Conservation (phyloP, 495 filamentous ascomycete species). For the Xylaria castorea region DNA sequence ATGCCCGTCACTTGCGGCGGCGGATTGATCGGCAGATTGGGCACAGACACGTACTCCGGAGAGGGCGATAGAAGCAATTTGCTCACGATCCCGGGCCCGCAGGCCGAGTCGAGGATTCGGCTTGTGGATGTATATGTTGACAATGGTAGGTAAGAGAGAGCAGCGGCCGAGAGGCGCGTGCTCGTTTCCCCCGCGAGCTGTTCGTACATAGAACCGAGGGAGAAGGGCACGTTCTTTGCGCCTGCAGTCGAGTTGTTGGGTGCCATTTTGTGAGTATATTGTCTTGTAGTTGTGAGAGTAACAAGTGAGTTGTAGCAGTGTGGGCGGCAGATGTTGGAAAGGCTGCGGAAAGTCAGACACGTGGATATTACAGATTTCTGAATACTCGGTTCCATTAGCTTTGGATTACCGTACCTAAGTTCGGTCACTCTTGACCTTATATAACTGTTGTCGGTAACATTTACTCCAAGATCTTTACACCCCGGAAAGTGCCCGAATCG, state of each 20-base stretch:
- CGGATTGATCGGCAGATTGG: constrained; percentile 30
- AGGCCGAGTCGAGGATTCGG: constrained; percentile 35
- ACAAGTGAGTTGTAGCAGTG: not conserved
- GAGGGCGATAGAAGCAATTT: constrained; percentile 34
- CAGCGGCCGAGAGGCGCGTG: constrained; percentile 30
- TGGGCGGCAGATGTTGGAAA: not conserved
- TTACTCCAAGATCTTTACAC: not conserved
- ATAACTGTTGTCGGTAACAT: constrained; percentile 1
- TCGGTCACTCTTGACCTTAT: not conserved
- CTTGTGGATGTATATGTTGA: constrained; percentile 33
- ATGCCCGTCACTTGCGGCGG: constrained; percentile 33
- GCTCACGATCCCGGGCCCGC: constrained; percentile 34
- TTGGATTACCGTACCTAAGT: not conserved
- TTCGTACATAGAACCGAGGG: constrained; percentile 29
- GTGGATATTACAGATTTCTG: not conserved
- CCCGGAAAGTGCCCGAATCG: not conserved
- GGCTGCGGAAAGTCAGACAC: not conserved
- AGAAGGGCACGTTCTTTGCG: constrained; percentile 6
- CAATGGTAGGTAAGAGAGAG: constrained; percentile 32
- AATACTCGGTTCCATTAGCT: not conserved
- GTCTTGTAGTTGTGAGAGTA: not conserved
- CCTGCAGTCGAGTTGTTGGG: not conserved
- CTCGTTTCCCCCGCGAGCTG: constrained; percentile 28
- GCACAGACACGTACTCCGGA: constrained; percentile 25
- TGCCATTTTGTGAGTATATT: not conserved